Evolutionary conservation across 768 basidiomycete species (phyloP), one percentile per base, ranked within the genome.

Genomic region (Crucibulum laeve): DNA sequence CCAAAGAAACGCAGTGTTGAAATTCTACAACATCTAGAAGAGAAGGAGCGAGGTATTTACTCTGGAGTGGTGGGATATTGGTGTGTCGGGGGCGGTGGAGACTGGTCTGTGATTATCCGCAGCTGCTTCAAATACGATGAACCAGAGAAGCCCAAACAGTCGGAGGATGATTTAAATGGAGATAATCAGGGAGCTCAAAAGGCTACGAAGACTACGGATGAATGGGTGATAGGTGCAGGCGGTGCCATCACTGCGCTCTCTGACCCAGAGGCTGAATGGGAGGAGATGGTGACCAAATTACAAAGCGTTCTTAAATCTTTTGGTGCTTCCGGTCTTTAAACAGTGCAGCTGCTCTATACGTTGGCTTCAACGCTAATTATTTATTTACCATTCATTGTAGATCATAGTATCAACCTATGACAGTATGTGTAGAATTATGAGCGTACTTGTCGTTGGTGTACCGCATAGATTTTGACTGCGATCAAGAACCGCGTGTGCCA

Each of bases 201-300:
- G 18, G 8, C 35, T 36, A 7, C 7, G 35, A 19, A 36, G 7
- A 7, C 8, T 18, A 11, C 7, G 7, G 82, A 89, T 54, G 70
- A 79, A 30, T 91, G 88, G 89, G 65, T 70, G 1, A 71, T 95
- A 24, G 94, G 93, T 15, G 91, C 93, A 15, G 94, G 94, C n/a
- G 94, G 94, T 25, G 94, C 93, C 7, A 96, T 98, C 52, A 97
- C 94, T 17, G 92, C 91, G 11, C 72, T 97, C 28, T 94, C 92
- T 4, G 80, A 93, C 47, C 74, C 85, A 4, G 77, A 82, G 35
- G 81, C 74, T 4, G 94, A 97, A 60, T 96, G 93, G 93, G 92
- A 95, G 5, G 94, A 97, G 60, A 95, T 97, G 77, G 54, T 80
- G 15, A 72, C 82, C n/a, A 97, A 98, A 60, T 74, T 94, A 21